These are phyloP conservation scores for Capronia americana DNA, from an alignment of 2,329 filamentous ascomycete species.

Conservation along the genomic window DNA sequence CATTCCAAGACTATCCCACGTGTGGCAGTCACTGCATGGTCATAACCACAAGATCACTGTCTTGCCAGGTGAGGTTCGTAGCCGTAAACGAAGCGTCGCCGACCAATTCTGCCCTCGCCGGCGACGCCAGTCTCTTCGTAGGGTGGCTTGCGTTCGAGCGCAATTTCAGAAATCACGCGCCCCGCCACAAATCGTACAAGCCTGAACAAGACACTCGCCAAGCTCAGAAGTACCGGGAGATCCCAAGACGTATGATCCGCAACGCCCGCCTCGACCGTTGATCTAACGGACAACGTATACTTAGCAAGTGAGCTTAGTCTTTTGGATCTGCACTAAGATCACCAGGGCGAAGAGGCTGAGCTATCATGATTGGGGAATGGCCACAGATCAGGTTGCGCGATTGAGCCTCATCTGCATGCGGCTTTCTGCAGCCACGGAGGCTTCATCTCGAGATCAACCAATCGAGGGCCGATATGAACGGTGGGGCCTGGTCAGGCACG, in stretches of 20 bases:
- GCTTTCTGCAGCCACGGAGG: not conserved
- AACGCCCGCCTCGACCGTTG: not conserved
- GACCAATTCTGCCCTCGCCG: not conserved
- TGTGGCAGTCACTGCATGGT: not conserved
- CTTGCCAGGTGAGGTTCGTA: not conserved
- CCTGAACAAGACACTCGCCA: not conserved
- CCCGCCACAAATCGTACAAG: not conserved
- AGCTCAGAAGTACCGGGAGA: not conserved
- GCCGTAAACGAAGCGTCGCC: not conserved
- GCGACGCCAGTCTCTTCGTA: not conserved
- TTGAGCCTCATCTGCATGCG: conserved; percentile 10
- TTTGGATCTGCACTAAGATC: conserved; percentile 10
- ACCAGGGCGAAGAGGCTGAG: conserved; percentile 8
- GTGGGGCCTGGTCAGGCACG: not conserved
- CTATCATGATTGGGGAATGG: not conserved
- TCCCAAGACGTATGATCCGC: too few species aligned
- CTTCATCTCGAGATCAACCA: conserved; percentile 13
- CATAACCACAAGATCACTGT: not conserved
- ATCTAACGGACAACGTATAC: not conserved
- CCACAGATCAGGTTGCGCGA: not conserved
- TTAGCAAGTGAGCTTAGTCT: conserved; percentile 3
- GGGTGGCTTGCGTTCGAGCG: not conserved
- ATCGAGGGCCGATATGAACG: conserved; percentile 7
- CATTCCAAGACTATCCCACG: not conserved
- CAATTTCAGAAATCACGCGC: not conserved